phyloP scores from a whole-genome alignment of 176 grass and related monocot species.

The Hordeum vulgare region MorexV3_pseudomolecules_assembly NC_058523.1:186607027-186607526 shows the following conservation, averaged over 20 bases:
- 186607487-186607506: background rate
- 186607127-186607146: constrained; percentile 63
- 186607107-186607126: constrained; percentile 76
- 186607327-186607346: background rate
- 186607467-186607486: background rate
- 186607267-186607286: background rate
- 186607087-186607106: constrained; percentile 66
- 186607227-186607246: background rate
- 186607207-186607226: background rate
- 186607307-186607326: background rate
- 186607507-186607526: background rate
- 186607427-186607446: background rate
- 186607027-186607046: constrained; percentile 30
- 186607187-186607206: background rate
- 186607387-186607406: constrained; percentile 3
- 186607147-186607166: constrained; percentile 35
- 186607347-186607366: constrained; percentile 4
- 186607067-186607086: constrained; percentile 77
- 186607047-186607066: constrained; percentile 49
- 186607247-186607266: background rate
- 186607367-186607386: background rate
- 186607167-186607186: constrained; percentile 32
- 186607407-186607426: background rate
- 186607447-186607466: background rate
- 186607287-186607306: background rate